A percentile compares a stretch with the other conserved stretches of the same genome.
phyloP scores from a whole-genome alignment of 2,329 filamentous ascomycete genomes.

The Alternaria metachromatica region DNA sequence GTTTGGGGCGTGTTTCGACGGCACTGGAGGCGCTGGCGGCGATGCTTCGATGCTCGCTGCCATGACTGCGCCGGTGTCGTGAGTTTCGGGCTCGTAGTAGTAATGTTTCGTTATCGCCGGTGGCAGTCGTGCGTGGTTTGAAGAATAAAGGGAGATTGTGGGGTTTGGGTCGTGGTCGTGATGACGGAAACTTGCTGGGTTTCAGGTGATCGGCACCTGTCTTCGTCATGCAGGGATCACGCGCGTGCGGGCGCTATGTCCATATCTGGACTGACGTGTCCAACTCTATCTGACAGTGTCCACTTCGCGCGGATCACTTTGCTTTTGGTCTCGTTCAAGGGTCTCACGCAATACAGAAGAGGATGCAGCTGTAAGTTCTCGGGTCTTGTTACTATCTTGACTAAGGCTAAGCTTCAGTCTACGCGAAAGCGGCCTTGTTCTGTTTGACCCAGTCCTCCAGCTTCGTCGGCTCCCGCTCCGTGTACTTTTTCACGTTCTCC shows the following conservation, averaged over 20 bases:
- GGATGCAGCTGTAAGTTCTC: not conserved
- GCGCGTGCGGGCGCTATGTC: slow-evolving; percentile 7
- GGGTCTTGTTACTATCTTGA: not conserved
- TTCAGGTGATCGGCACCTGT: slow-evolving; percentile 2
- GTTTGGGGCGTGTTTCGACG: slow-evolving; percentile 25
- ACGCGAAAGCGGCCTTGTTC: slow-evolving; percentile 4
- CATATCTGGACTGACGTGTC: not conserved
- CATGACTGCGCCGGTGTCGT: slow-evolving; percentile 13
- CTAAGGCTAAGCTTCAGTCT: not conserved
- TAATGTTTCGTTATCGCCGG: not conserved
- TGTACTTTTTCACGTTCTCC: slow-evolving; percentile 15
- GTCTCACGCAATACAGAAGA: not conserved
- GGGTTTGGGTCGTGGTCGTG: slow-evolving; percentile 5
- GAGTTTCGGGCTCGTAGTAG: not conserved
- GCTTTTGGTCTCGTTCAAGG: not conserved
- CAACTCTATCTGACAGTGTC: not conserved
- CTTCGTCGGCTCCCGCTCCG: slow-evolving; percentile 8
- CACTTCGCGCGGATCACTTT: not conserved
- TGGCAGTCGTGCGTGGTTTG: not conserved
- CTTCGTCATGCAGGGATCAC: slow-evolving; percentile 13
- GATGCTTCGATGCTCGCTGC: slow-evolving; percentile 24
- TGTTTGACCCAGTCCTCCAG: slow-evolving; percentile 10
- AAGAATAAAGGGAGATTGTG: slow-evolving; percentile 3
- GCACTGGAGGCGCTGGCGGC: slow-evolving; percentile 27
- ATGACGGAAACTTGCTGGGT: slow-evolving; percentile 10